A percentile compares a stretch with the other conserved stretches of the same genome.
These are phyloP conservation scores for Delitschia confertaspora DNA, from an alignment of 495 filamentous ascomycete genomes.

Conservation along the genomic window DNA sequence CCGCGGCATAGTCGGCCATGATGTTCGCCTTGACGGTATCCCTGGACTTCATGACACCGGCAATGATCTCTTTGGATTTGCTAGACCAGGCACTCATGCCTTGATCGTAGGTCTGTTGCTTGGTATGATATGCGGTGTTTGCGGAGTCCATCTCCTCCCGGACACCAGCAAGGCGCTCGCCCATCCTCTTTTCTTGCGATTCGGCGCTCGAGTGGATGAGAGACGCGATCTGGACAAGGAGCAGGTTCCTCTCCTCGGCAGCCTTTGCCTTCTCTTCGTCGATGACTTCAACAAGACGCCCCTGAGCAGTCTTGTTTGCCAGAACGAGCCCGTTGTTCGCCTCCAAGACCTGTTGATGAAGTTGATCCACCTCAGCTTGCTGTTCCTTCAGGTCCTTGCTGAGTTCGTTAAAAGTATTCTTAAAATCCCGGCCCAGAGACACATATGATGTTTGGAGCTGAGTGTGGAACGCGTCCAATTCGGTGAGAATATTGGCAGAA, in stretches of 20 bases:
- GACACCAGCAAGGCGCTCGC: constrained; percentile 50
- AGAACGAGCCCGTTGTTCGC: constrained; percentile 58
- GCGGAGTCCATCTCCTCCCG: constrained; percentile 54
- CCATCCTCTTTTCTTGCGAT: constrained; percentile 62
- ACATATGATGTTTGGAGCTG: constrained; percentile 81
- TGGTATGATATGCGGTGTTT: constrained; percentile 42
- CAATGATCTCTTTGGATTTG: constrained; percentile 58
- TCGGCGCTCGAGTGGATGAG: constrained; percentile 68
- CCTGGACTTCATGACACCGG: constrained; percentile 58
- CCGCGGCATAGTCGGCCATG: constrained; percentile 75
- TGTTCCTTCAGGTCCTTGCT: constrained; percentile 65
- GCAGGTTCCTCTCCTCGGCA: constrained; percentile 58
- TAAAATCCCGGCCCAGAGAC: constrained; percentile 82
- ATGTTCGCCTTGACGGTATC: constrained; percentile 72
- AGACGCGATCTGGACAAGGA: constrained; percentile 66
- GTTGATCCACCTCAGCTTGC: constrained; percentile 61
- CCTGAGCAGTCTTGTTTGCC: constrained; percentile 55
- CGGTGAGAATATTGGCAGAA: constrained; percentile 79
- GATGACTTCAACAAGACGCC: constrained; percentile 60
- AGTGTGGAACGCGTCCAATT: constrained; percentile 70
- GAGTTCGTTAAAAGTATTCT: constrained; percentile 71
- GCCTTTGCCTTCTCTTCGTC: constrained; percentile 67
- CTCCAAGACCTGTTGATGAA: constrained; percentile 58
- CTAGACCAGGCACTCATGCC: constrained; percentile 69
- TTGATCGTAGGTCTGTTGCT: constrained; percentile 53